Conservation (phyloP, 176 grass and related monocot species). For the Lolium multiflorum region DNA sequence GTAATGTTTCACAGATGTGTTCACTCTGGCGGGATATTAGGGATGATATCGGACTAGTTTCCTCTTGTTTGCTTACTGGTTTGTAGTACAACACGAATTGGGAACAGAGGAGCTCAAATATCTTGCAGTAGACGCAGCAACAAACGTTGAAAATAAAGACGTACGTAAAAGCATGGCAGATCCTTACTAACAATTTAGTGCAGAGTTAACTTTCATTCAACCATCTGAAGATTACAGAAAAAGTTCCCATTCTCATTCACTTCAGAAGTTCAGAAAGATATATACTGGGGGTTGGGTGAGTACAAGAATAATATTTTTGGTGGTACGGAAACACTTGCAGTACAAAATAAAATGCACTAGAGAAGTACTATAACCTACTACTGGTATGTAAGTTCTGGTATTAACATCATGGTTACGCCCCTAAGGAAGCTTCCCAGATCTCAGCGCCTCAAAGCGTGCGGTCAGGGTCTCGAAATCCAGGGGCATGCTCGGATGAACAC, state of each 20-base stretch:
- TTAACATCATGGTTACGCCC: background rate
- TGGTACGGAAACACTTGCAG: background rate
- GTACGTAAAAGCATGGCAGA: too few relatives aligned
- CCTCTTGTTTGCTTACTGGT: too few relatives aligned
- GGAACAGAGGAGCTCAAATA: too few relatives aligned
- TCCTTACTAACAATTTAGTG: too few relatives aligned
- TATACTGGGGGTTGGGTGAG: background rate
- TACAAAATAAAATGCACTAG: conserved; percentile 31
- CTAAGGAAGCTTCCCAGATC: conserved; percentile 61
- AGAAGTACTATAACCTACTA: conserved; percentile 6
- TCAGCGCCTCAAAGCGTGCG: conserved; percentile 83
- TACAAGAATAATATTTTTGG: background rate
- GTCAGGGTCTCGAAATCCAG: conserved; percentile 85
- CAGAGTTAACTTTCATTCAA: too few relatives aligned
- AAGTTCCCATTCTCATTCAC: background rate
- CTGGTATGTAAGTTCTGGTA: conserved; percentile 20
- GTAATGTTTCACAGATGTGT: too few relatives aligned
- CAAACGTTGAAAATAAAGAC: too few relatives aligned
- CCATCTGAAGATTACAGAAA: background rate
- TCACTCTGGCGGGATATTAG: too few relatives aligned
- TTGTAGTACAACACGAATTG: too few relatives aligned
- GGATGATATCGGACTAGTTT: too few relatives aligned
- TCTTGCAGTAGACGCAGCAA: too few relatives aligned
- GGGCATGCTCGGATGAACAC: conserved; percentile 94
- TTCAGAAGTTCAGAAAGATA: conserved; percentile 19